phyloP scores from a whole-genome alignment of 2,329 filamentous ascomycete species.

The Rhinocladiella similis region DNA sequence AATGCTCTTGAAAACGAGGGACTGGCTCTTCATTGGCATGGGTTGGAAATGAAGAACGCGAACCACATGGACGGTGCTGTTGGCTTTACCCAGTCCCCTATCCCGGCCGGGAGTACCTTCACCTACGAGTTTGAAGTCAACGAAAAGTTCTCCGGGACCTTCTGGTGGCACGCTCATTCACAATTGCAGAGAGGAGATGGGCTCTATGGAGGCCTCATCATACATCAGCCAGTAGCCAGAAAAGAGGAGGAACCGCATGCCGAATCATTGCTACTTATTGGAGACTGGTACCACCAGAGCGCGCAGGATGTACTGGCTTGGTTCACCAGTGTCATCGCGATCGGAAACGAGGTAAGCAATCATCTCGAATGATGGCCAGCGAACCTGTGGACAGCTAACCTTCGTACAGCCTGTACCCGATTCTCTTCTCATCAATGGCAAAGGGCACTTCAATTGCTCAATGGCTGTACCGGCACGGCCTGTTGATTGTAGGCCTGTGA shows the following conservation, averaged over 20 bases:
- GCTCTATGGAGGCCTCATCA: conserved; percentile 63
- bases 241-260: conserved; percentile 15
- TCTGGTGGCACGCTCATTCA: conserved; percentile 60
- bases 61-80: conserved; percentile 72
- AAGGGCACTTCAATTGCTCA: conserved; percentile 54
- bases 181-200: conserved; percentile 64
- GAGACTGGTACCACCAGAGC: conserved; percentile 52
- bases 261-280: conserved; percentile 48
- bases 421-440: conserved; percentile 65
- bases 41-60: conserved; percentile 73
- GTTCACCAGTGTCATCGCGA: conserved; percentile 45
- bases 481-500: conserved; percentile 42
- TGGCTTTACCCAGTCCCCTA: conserved; percentile 66
- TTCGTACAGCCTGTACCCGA: conserved; percentile 57
- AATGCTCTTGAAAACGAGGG: conserved; percentile 35
- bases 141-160: conserved; percentile 52
- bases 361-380: too few relatives aligned
- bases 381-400: too few relatives aligned
- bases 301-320: conserved; percentile 43
- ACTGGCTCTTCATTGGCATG: conserved; percentile 69
- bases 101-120: conserved; percentile 62
- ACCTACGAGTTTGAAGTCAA: conserved; percentile 66
- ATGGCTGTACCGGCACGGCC: conserved; percentile 48
- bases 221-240: conserved; percentile 58
- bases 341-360: conserved; percentile 50